Percentiles rank a stretch among this genome's conserved stretches.
These are phyloP conservation scores for Cyberlindnera samutprakarnensis DNA, from an alignment of 805 yeast species.

Conservation along the genomic window DNA sequence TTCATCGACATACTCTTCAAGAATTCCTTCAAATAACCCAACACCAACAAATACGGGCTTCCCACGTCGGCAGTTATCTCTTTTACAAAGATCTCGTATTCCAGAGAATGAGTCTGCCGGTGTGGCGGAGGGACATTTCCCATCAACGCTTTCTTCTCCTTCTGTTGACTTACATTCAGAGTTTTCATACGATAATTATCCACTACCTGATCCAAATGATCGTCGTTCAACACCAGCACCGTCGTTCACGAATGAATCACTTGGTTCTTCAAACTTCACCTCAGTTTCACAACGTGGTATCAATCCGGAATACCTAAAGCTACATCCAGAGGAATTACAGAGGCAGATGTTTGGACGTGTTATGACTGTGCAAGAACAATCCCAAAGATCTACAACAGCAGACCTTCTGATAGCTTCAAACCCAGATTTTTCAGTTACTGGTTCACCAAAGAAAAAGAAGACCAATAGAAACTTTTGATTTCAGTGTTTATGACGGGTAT, in stretches of 20 bases:
- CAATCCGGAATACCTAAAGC: constrained; percentile 45
- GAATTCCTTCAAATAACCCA: constrained; percentile 11
- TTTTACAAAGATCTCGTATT: constrained; percentile 8
- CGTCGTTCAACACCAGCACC: constrained; percentile 23
- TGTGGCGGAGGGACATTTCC: neutral
- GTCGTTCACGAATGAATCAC: constrained; percentile 25
- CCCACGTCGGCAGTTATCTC: constrained; percentile 12
- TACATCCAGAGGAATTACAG: constrained; percentile 16
- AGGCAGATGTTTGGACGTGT: neutral
- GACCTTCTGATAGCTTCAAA: constrained; percentile 18
- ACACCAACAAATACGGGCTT: constrained; percentile 11
- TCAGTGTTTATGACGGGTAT: too few species aligned
- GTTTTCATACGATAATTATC: constrained; percentile 8
- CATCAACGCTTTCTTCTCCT: neutral
- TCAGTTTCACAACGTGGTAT: constrained; percentile 72
- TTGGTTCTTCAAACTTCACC: constrained; percentile 53
- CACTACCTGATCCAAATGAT: constrained; percentile 19
- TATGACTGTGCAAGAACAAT: neutral
- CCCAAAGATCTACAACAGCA: constrained; percentile 2
- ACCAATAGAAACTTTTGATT: constrained; percentile 1
- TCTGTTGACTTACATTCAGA: constrained; percentile 8
- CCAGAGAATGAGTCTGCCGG: constrained; percentile 7
- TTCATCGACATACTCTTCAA: constrained; percentile 20
- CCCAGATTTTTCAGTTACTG: constrained; percentile 16
- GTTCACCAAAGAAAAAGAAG: constrained; percentile 3